Evolutionary conservation across 805 yeast species (phyloP).

Genomic region (Starmerella ratchasimensis): DNA sequence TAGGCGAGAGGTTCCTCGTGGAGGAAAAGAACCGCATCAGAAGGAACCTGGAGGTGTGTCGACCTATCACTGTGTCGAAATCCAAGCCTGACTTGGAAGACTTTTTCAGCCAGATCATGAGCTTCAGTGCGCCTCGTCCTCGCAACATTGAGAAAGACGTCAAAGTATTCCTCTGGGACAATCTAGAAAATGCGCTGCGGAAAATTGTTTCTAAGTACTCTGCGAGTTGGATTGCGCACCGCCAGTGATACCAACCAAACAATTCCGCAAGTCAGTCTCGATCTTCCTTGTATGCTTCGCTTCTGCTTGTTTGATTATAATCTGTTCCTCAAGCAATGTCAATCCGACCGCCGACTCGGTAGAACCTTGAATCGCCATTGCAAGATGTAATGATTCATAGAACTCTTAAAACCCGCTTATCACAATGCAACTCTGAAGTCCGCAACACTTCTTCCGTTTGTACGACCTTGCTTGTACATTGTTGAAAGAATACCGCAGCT

Average conservation of each 20-base stretch:
- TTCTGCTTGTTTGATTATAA: no score
- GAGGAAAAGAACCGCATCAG: constrained; percentile 61
- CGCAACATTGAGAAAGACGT: constrained; percentile 58
- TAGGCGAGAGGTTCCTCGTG: constrained; percentile 41
- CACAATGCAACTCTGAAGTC: no score
- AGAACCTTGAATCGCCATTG: no score
- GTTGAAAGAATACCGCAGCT: no score
- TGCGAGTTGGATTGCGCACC: constrained; percentile 16
- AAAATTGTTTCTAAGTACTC: constrained; percentile 48
- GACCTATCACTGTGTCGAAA: constrained; percentile 47
- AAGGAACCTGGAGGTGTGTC: constrained; percentile 49
- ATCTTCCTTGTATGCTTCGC: no score
- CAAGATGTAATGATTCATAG: no score
- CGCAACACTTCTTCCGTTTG: no score
- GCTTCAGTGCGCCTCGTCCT: constrained; percentile 49
- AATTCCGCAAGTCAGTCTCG: no score
- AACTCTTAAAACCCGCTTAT: no score
- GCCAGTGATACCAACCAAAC: neutral
- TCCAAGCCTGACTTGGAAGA: constrained; percentile 27
- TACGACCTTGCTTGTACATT: no score
- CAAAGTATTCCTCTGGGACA: constrained; percentile 50
- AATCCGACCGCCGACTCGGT: no score
- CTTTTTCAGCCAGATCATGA: constrained; percentile 41
- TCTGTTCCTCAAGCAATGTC: no score
- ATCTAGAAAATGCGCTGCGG: constrained; percentile 38